A percentile compares a stretch with the other conserved stretches of the same genome.
Evolutionary conservation across 2,329 filamentous ascomycete species (phyloP).

Genomic region (Claviceps spartinae): DNA sequence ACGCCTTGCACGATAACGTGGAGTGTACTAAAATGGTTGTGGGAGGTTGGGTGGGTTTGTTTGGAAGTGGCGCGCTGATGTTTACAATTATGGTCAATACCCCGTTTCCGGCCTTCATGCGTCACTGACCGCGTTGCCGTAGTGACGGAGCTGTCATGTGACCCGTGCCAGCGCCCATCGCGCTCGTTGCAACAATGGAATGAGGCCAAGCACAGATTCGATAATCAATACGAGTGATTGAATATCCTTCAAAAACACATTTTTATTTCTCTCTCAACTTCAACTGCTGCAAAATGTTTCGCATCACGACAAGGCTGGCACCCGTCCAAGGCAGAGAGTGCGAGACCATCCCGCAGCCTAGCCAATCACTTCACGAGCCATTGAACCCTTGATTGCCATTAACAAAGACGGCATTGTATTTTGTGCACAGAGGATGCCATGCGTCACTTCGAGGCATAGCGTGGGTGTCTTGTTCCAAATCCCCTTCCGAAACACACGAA

Average conservation of each 20-base stretch:
- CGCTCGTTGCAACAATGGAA: not conserved
- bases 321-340: not conserved
- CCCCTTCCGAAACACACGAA: too few relatives aligned
- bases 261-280: too few relatives aligned
- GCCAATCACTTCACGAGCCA: not conserved
- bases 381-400: not conserved
- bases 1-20: not conserved
- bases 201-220: not conserved
- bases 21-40: not conserved
- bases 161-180: slow-evolving; percentile 1
- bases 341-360: not conserved
- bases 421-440: too few relatives aligned
- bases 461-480: too few relatives aligned
- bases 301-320: not conserved
- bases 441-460: too few relatives aligned
- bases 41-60: slow-evolving; percentile 1
- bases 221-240: too few relatives aligned
- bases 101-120: not conserved
- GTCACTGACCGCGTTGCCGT: slow-evolving; percentile 1
- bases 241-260: too few relatives aligned
- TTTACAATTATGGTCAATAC: slow-evolving; percentile 5
- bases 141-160: slow-evolving; percentile 11
- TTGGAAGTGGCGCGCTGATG: slow-evolving; percentile 5
- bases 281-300: not conserved
- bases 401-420: too few relatives aligned